Percentiles rank a stretch among this genome's conserved stretches.
These are phyloP conservation scores for Zasmidium citrigriseum DNA, from an alignment of 2,329 filamentous ascomycete genomes.

Conservation along the genomic window DNA sequence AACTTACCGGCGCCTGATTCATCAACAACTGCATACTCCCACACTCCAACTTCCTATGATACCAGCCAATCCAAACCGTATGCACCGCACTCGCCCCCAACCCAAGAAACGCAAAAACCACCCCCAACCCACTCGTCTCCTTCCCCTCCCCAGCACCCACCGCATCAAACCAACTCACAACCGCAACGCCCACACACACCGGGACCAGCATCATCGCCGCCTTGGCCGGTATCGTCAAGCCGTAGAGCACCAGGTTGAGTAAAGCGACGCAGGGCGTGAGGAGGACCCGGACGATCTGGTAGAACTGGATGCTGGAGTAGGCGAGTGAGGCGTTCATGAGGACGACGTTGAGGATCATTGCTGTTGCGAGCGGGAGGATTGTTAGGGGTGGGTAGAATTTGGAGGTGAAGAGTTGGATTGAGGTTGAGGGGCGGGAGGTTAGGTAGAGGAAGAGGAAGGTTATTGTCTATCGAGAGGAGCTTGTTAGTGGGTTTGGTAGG, in stretches of 20 bases:
- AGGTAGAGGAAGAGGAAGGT: constrained; percentile 65
- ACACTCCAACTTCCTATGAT: constrained; percentile 65
- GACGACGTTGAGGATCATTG: constrained; percentile 70
- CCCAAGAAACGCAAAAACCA: constrained; percentile 64
- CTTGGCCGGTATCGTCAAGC: constrained; percentile 55
- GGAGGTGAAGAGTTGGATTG: constrained; percentile 56
- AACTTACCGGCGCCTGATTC: constrained; percentile 66
- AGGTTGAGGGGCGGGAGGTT: constrained; percentile 60
- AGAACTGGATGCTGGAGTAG: constrained; percentile 69
- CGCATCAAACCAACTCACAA: constrained; percentile 71
- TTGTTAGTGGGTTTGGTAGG: too few species aligned
- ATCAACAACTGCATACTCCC: constrained; percentile 69
- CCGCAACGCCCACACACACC: constrained; percentile 64
- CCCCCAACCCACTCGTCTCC: constrained; percentile 58
- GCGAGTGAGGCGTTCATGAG: constrained; percentile 68
- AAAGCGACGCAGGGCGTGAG: constrained; percentile 66
- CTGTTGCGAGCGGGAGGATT: constrained; percentile 64
- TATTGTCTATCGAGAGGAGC: too few species aligned
- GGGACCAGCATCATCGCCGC: constrained; percentile 59
- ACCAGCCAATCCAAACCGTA: constrained; percentile 68
- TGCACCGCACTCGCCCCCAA: constrained; percentile 68
- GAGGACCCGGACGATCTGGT: constrained; percentile 68
- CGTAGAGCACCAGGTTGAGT: constrained; percentile 66
- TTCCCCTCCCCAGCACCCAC: constrained; percentile 41
- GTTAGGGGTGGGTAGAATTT: constrained; percentile 57